These are phyloP conservation scores for Climacium dendroides DNA, from an alignment of 225 moss, liverwort and hornwort species.

Conservation along the genomic window DNA sequence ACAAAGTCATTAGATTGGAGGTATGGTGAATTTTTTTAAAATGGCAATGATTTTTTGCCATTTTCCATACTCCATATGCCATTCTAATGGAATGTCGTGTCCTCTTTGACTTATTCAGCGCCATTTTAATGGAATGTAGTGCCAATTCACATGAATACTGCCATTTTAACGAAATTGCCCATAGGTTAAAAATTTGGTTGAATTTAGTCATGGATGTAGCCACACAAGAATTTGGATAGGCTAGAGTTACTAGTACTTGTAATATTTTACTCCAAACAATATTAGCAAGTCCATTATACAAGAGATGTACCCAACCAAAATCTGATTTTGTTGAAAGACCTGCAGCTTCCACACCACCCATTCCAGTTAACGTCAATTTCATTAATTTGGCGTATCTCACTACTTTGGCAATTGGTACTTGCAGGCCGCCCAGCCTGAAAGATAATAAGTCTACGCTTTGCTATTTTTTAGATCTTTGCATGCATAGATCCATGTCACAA, in stretches of 20 bases:
- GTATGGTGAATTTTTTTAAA: too few species aligned
- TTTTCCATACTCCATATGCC: too few species aligned
- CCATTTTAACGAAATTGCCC: too few species aligned
- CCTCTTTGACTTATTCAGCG: too few species aligned
- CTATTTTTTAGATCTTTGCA: too few species aligned
- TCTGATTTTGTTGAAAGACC: not conserved
- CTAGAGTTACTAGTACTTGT: fast-evolving
- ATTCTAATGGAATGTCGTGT: too few species aligned
- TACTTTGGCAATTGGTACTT: not conserved
- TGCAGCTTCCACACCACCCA: not conserved
- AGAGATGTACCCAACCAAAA: not conserved
- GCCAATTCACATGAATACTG: too few species aligned
- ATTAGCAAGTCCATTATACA: not conserved
- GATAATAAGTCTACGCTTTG: too few species aligned
- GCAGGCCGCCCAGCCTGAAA: not conserved
- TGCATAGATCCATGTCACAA: too few species aligned
- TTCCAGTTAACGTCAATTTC: not conserved
- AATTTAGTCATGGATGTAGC: not conserved
- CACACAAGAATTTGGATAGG: fast-evolving
- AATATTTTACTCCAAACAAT: not conserved
- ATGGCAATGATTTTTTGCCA: too few species aligned
- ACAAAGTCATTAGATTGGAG: too few species aligned
- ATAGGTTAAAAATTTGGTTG: not conserved
- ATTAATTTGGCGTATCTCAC: not conserved
- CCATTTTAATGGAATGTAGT: too few species aligned